phyloP scores from a whole-genome alignment of 1,139 yeast genomes.

The Kodamaea derodonti region DNA sequence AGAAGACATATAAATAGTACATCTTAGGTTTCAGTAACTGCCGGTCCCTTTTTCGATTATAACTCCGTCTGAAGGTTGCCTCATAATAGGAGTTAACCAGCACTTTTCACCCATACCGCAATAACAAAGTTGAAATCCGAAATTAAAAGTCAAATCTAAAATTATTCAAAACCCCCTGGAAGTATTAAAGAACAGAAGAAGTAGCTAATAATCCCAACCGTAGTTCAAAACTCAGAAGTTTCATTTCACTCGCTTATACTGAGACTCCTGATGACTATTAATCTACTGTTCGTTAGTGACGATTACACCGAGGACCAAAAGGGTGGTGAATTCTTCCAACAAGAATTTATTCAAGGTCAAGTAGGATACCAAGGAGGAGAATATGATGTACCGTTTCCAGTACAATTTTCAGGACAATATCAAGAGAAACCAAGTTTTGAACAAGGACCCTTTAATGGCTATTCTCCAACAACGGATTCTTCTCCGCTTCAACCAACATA shows the following conservation, averaged over 20 bases:
- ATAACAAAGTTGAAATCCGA: neutral
- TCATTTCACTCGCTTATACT: constrained; percentile 1
- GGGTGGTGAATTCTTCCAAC: neutral
- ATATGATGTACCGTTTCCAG: neutral
- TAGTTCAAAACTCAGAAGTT: neutral
- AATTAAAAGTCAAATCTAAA: neutral
- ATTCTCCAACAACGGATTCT: constrained; percentile 6
- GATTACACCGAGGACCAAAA: constrained; percentile 3
- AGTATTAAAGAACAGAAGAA: neutral
- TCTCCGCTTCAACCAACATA: constrained; percentile 7
- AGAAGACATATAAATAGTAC: no score
- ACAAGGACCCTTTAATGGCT: neutral
- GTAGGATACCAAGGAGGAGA: neutral
- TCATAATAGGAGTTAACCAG: neutral
- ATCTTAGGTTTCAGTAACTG: no score
- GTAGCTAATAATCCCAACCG: neutral
- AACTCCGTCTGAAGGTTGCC: neutral
- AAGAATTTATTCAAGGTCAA: neutral
- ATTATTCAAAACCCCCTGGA: neutral
- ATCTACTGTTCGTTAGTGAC: constrained; percentile 2
- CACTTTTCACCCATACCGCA: neutral
- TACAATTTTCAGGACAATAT: neutral
- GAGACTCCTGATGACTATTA: constrained; percentile 4
- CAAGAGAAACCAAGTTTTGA: neutral
- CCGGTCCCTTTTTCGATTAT: no score